These are phyloP conservation scores for Circinella umbellata DNA, from an alignment of 371 early-diverging fungal genomes.

Conservation along the genomic window DNA sequence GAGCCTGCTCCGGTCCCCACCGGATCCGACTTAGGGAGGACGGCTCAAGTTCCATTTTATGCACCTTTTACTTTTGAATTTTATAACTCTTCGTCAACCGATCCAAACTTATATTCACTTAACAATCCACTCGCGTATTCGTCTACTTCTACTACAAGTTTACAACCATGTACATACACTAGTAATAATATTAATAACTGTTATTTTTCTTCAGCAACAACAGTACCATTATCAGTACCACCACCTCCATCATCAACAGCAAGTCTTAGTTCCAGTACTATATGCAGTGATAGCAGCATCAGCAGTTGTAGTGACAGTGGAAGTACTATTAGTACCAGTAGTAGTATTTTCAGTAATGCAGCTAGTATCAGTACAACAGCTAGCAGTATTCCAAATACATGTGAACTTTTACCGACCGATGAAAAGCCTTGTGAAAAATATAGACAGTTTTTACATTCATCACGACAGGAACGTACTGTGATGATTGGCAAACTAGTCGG, in stretches of 20 bases:
- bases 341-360: neutral
- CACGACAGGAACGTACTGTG: constrained; percentile 30
- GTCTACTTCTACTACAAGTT: too few relatives aligned
- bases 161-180: neutral
- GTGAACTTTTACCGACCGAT: constrained; percentile 10
- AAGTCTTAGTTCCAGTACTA: too few relatives aligned
- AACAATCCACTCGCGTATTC: constrained; percentile 8
- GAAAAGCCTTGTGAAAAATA: constrained; percentile 27
- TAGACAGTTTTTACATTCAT: constrained; percentile 24
- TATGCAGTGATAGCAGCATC: too few relatives aligned
- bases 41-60: constrained; percentile 11
- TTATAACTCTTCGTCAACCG: constrained; percentile 7
- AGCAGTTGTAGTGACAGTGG: neutral
- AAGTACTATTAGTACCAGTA: neutral
- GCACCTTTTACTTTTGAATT: constrained; percentile 10
- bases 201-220: constrained; percentile 3
- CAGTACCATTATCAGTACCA: constrained; percentile 16
- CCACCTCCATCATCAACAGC: neutral
- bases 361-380: neutral
- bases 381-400: neutral
- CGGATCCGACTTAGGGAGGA: constrained; percentile 11
- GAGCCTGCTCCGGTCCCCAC: constrained; percentile 16
- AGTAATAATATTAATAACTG: neutral
- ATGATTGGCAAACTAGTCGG: constrained; percentile 41
- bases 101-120: constrained; percentile 20